Conservation (phyloP, 129 eudicot genomes). For the Solidago caesia region DNA sequence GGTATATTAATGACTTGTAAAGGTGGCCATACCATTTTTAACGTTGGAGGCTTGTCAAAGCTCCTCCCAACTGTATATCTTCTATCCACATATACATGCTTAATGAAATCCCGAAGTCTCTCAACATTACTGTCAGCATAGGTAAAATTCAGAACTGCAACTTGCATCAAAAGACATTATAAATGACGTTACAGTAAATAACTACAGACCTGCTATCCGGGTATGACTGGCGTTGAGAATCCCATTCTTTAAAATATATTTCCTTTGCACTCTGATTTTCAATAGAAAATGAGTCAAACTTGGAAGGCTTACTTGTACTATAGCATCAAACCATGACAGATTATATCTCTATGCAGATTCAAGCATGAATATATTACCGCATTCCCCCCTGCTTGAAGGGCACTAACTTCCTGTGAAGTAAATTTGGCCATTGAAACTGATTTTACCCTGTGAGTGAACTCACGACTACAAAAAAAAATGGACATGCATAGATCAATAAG, state of each 20-base stretch:
- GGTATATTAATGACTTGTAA: neutral
- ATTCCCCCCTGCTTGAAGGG: constrained; percentile 95
- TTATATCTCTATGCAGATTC: neutral
- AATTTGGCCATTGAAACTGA: constrained; percentile 94
- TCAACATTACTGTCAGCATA: constrained; percentile 67
- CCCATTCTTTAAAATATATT: constrained; percentile 92
- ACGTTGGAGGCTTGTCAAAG: constrained; percentile 73
- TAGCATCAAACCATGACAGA: constrained; percentile 18
- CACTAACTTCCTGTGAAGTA: constrained; percentile 64
- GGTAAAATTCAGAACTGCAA: too few species aligned
- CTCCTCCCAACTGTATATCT: constrained; percentile 81
- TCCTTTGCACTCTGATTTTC: constrained; percentile 73
- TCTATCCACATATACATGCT: constrained; percentile 90
- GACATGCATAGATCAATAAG: too few species aligned
- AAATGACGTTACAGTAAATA: constrained; percentile 9
- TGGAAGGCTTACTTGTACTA: too few species aligned
- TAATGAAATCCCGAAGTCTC: constrained; percentile 83
- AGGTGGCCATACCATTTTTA: constrained; percentile 50
- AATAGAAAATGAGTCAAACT: neutral
- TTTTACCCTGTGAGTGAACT: constrained; percentile 77
- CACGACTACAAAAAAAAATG: constrained; percentile 32
- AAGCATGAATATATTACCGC: constrained; percentile 49
- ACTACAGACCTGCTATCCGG: constrained; percentile 82
- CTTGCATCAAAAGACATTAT: constrained; percentile 16
- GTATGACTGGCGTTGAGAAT: constrained; percentile 66